Evolutionary conservation across 495 filamentous ascomycete genomes (phyloP).

Genomic region (Ramalina peruviana): DNA sequence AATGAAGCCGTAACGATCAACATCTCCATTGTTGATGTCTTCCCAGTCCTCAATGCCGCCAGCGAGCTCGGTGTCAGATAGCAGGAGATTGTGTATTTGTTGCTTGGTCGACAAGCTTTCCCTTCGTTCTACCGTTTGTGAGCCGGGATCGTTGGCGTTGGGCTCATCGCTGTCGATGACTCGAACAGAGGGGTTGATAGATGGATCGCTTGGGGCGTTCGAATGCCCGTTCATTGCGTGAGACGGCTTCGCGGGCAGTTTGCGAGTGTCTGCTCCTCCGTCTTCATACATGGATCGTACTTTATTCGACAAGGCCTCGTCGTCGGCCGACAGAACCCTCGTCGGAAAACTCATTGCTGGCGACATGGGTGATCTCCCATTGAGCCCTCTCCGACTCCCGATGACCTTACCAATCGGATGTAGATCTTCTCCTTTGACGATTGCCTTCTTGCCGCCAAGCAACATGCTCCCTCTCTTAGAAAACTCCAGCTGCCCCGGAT

Average conservation of each 20-base stretch:
- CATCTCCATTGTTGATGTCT: conserved; percentile 69
- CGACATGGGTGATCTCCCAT: conserved; percentile 7
- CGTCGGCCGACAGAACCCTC: conserved; percentile 55
- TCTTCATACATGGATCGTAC: conserved; percentile 87
- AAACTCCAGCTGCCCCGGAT: conserved; percentile 38
- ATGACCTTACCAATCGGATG: conserved; percentile 4
- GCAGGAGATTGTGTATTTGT: conserved; percentile 6
- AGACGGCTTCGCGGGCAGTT: neutral
- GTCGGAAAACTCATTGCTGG: conserved; percentile 18
- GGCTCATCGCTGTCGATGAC: neutral
- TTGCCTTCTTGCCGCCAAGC: conserved; percentile 30
- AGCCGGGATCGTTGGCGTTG: too few relatives aligned
- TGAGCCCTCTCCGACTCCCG: conserved; percentile 14
- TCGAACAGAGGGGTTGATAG: neutral
- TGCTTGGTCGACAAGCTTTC: neutral
- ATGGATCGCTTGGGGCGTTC: neutral
- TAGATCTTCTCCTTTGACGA: conserved; percentile 16
- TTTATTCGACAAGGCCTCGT: conserved; percentile 74
- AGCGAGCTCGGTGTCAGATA: conserved; percentile 48
- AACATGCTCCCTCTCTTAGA: conserved; percentile 40
- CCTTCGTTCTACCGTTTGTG: neutral
- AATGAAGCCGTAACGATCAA: conserved; percentile 95
- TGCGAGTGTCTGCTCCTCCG: conserved; percentile 31
- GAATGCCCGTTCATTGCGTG: neutral
- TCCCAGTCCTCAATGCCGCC: conserved; percentile 95